Conservation (phyloP, 305 asterid genomes). For the Fraxinus baroniana region DNA sequence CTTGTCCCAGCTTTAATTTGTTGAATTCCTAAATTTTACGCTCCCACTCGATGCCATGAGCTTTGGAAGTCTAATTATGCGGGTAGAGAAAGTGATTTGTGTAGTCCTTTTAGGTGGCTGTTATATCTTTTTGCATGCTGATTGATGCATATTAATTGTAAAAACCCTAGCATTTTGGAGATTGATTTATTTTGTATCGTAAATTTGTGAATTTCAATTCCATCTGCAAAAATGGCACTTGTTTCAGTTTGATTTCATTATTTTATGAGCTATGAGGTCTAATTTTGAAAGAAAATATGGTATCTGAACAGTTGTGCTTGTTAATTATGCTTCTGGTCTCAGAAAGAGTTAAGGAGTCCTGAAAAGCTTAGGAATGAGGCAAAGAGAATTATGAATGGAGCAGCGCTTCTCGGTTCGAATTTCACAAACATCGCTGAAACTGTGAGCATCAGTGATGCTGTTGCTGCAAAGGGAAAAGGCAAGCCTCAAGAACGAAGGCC, state of each 20-base stretch:
- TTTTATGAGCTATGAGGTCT: slow-evolving; percentile 1
- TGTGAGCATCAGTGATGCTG: slow-evolving; percentile 31
- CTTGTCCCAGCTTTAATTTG: slow-evolving; percentile 13
- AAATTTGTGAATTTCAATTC: not conserved
- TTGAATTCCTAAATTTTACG: not conserved
- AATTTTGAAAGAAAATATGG: not conserved
- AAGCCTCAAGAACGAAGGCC: slow-evolving; percentile 66
- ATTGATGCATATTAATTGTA: not conserved
- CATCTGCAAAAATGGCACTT: not conserved
- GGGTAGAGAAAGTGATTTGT: not conserved
- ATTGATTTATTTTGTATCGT: not conserved
- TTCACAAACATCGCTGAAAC: slow-evolving; percentile 35
- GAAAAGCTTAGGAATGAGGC: slow-evolving; percentile 67
- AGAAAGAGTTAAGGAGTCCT: slow-evolving; percentile 49
- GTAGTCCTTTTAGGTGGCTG: slow-evolving; percentile 1
- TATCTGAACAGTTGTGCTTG: slow-evolving; percentile 8
- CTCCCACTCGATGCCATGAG: not conserved
- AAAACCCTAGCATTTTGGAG: slow-evolving; percentile 7
- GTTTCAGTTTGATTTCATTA: not conserved
- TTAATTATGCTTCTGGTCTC: slow-evolving; percentile 13
- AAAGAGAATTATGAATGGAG: slow-evolving; percentile 58
- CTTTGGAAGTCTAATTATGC: slow-evolving; percentile 5
- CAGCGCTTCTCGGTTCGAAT: slow-evolving; percentile 46
- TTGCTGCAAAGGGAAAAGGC: slow-evolving; percentile 50
- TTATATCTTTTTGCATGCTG: not conserved